These are phyloP conservation scores for Camelina neglecta DNA, from an alignment of 345 rosid genomes.

Conservation along the genomic window DNA sequence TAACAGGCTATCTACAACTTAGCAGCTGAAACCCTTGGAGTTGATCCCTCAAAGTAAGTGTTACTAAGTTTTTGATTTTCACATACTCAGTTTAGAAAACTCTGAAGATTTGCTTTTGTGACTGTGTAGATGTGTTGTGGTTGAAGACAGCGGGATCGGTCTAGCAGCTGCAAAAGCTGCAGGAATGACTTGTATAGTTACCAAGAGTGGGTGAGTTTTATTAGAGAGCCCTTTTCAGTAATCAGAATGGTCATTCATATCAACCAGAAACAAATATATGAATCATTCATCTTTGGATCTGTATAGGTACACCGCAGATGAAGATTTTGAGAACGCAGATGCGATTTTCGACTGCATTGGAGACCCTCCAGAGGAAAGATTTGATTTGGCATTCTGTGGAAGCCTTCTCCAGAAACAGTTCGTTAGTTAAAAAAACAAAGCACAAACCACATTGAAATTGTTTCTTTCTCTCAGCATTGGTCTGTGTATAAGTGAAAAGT, in stretches of 20 bases:
- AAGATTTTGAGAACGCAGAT: constrained; percentile 86
- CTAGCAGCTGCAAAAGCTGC: constrained; percentile 98
- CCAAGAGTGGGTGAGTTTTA: constrained; percentile 79
- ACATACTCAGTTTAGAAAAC: not conserved
- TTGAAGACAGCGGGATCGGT: constrained; percentile 92
- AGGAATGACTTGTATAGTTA: constrained; percentile 92
- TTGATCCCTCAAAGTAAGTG: constrained; percentile 83
- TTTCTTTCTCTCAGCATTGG: constrained; percentile 9
- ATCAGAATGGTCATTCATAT: constrained; percentile 10
- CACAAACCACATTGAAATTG: constrained; percentile 1
- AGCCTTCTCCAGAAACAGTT: constrained; percentile 82
- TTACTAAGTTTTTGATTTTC: not conserved
- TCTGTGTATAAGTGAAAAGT: constrained; percentile 8
- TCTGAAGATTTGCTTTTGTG: not conserved
- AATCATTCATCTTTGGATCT: constrained; percentile 1
- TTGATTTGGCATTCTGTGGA: constrained; percentile 80
- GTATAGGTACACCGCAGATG: constrained; percentile 83
- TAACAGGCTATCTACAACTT: constrained; percentile 80
- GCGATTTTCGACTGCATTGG: constrained; percentile 93
- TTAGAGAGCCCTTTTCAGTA: not conserved
- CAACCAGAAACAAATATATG: not conserved
- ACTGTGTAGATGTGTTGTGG: constrained; percentile 72
- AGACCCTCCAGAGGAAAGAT: constrained; percentile 90
- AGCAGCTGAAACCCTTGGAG: constrained; percentile 88
- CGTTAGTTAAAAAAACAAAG: constrained; percentile 48